Evolutionary conservation across 352 stramenopile genomes (phyloP).

Genomic region (Lagenidium giganteum): DNA sequence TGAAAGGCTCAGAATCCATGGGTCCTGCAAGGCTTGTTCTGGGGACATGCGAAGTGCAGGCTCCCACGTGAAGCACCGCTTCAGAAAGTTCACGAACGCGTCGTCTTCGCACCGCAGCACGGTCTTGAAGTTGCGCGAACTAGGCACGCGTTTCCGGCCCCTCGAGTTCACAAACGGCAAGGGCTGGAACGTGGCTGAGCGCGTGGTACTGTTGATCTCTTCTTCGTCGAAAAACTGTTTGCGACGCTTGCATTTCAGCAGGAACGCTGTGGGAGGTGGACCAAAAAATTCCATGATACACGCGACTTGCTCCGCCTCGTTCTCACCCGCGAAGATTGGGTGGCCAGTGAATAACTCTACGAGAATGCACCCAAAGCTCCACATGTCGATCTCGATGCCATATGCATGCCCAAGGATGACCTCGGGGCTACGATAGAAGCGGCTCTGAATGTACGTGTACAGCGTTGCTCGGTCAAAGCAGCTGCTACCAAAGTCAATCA

Average conservation of each 20-base stretch:
- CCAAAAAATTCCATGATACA: slow-evolving; percentile 84
- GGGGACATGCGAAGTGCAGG: slow-evolving; percentile 51
- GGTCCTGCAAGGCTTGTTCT: slow-evolving; percentile 45
- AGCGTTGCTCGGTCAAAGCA: slow-evolving; percentile 85
- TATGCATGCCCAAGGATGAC: slow-evolving; percentile 94
- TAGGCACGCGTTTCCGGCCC: slow-evolving; percentile 36
- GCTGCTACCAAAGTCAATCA: slow-evolving; percentile 98
- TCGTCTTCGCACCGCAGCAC: slow-evolving; percentile 39
- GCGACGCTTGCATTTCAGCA: slow-evolving; percentile 46
- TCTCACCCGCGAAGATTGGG: slow-evolving; percentile 83
- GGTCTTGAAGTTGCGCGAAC: slow-evolving; percentile 26
- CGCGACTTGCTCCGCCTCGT: slow-evolving; percentile 77
- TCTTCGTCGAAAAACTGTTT: slow-evolving; percentile 65
- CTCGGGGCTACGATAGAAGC: slow-evolving; percentile 97
- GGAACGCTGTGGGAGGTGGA: slow-evolving; percentile 32
- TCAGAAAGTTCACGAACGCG: slow-evolving; percentile 55
- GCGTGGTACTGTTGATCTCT: too few relatives aligned
- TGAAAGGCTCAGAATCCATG: slow-evolving; percentile 56
- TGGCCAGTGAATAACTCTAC: slow-evolving; percentile 77
- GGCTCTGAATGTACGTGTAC: slow-evolving; percentile 97
- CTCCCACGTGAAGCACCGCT: slow-evolving; percentile 67
- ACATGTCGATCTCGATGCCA: slow-evolving; percentile 82
- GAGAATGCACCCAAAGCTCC: slow-evolving; percentile 86
- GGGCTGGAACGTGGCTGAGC: slow-evolving; percentile 22
- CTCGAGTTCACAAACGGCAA: slow-evolving; percentile 61